A percentile compares a stretch with the other conserved stretches of the same genome.
Evolutionary conservation across 1,139 yeast species (phyloP).

Genomic region (Geotrichum klebahnii): DNA sequence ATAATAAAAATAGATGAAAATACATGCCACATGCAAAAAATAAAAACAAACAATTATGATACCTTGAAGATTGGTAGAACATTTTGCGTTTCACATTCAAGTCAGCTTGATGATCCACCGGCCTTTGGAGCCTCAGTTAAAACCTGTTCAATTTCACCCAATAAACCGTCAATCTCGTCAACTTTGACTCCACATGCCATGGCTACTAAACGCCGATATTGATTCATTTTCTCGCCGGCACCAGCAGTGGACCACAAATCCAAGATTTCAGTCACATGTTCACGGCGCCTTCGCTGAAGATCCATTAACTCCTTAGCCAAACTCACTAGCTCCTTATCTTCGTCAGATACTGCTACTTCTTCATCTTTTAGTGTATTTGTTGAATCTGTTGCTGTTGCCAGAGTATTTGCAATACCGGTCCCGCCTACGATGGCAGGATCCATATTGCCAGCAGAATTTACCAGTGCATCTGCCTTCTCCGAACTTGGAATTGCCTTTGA

Average conservation of each 20-base stretch:
- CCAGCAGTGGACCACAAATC: slow-evolving; percentile 47
- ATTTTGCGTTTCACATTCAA: no score
- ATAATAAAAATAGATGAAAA: no score
- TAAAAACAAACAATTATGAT: no score
- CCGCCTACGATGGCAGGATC: not conserved
- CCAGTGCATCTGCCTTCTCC: not conserved
- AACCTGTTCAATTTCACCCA: slow-evolving; percentile 55
- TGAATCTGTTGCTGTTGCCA: not conserved
- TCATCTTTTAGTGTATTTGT: slow-evolving; percentile 14
- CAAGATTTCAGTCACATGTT: slow-evolving; percentile 46
- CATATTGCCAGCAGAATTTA: not conserved
- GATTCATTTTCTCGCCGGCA: slow-evolving; percentile 60
- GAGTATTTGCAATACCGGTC: not conserved
- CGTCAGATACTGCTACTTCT: slow-evolving; percentile 10
- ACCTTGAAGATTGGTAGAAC: no score
- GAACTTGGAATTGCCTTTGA: not conserved
- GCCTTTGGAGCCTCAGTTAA: slow-evolving; percentile 29
- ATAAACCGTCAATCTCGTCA: slow-evolving; percentile 73
- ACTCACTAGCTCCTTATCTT: slow-evolving; percentile 32
- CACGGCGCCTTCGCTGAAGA: slow-evolving; percentile 49
- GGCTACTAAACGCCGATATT: slow-evolving; percentile 76
- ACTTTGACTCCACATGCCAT: slow-evolving; percentile 75
- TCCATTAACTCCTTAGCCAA: slow-evolving; percentile 43
- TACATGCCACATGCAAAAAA: no score
- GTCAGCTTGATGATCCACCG: no score